Evolutionary conservation across 2,329 filamentous ascomycete species (phyloP), one percentile per base, ranked within the genome.

Genomic region (Zymoseptoria tritici): DNA sequence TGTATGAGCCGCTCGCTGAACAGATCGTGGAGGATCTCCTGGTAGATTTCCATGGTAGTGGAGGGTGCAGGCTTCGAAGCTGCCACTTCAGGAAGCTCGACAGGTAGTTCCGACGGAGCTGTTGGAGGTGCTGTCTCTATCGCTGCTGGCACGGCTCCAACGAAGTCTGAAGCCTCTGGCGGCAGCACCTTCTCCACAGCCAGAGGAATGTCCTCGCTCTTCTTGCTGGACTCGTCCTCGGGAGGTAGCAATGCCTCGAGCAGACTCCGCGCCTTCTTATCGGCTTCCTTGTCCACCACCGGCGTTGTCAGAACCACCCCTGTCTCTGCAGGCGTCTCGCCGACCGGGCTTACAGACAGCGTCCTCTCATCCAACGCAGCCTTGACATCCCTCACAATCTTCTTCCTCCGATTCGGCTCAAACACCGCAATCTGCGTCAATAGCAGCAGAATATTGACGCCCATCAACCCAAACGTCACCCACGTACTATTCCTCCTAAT

Each of bases 391-490:
- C 82, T 85, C 60, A 97, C 90, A 62, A 99, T 83, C 68, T 91
- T 81, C 70, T 80, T 81, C 67, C 94, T 81, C 67, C 91, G 85
- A 91, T 93, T 97, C 3, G 94, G 94, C 80, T 99, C 62, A 62
- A 96, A 87, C 20, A 94, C 85, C 67, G 96, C 87, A 22, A 73
- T 72, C 54, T 73, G 67, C 19, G 92, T 81, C 57, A 99, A 76
- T 71, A 99, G 90, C 53, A 99, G 77, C 62, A 97, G 74, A 31
- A 97, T 89, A 72, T 99, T 99, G 70, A 97, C 84, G 22, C 93
- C 93, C 94, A 99, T 99, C 62, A 99, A 78, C 0, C 93, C 94
- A 86, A 95, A 97, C 0, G 94, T 99, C 42, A 95, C 93, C 94
- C 94, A 99, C 0, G 94, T 99, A 73, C 89, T 94, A 81, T 96